Conservation (phyloP, 1,284 basidiomycete genomes). For the Salmacisia buchloeana region DNA sequence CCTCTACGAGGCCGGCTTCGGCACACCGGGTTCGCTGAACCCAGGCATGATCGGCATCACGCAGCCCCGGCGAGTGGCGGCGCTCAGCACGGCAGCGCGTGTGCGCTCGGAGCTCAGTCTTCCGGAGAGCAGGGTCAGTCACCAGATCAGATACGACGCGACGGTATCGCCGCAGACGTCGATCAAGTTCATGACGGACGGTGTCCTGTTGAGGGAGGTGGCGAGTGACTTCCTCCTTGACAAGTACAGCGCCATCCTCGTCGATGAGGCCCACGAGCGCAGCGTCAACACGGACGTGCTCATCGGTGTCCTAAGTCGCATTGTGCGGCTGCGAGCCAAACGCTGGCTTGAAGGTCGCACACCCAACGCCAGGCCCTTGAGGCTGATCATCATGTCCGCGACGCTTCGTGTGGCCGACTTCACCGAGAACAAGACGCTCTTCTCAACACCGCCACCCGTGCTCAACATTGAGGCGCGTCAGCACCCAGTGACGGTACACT, state of each 20-base stretch:
- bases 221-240: slow-evolving; percentile 81
- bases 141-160: slow-evolving; percentile 95
- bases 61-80: slow-evolving; percentile 93
- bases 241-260: slow-evolving; percentile 79
- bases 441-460: slow-evolving; percentile 68
- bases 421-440: slow-evolving; percentile 76
- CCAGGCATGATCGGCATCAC: slow-evolving; percentile 98
- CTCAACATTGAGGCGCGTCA: slow-evolving; percentile 85
- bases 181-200: slow-evolving; percentile 99
- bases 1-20: slow-evolving; percentile 90
- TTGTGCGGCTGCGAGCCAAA: slow-evolving; percentile 70
- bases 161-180: slow-evolving; percentile 80
- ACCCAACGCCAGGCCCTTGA: slow-evolving; percentile 62
- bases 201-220: slow-evolving; percentile 87
- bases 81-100: slow-evolving; percentile 87
- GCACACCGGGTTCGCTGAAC: slow-evolving; percentile 73
- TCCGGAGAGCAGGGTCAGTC: slow-evolving; percentile 73
- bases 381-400: slow-evolving; percentile 97
- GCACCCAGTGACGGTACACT: slow-evolving; percentile 92
- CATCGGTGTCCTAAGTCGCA: slow-evolving; percentile 88
- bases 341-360: slow-evolving; percentile 33
- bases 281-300: slow-evolving; percentile 98
- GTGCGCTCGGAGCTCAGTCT: slow-evolving; percentile 83
- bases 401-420: slow-evolving; percentile 93
- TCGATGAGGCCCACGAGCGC: slow-evolving; percentile 96